Evolutionary conservation across 2,329 filamentous ascomycete genomes (phyloP).

Genomic region (Sporothrix variecibatus): DNA sequence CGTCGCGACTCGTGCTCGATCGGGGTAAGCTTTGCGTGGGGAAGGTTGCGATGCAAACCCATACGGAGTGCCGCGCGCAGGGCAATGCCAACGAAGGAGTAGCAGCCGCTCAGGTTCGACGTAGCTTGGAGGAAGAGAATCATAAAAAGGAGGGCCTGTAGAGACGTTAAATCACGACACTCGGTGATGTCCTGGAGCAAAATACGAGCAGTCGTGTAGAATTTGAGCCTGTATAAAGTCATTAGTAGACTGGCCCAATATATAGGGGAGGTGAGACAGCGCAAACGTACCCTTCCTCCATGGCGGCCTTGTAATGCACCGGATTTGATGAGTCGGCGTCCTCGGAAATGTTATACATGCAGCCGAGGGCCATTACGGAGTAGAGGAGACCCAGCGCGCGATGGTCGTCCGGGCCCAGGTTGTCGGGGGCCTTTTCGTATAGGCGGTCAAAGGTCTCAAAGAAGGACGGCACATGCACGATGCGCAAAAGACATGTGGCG

Average conservation of each 20-base stretch:
- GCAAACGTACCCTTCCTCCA: constrained; percentile 56
- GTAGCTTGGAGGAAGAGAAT: constrained; percentile 79
- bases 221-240: constrained; percentile 61
- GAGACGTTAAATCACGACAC: constrained; percentile 71
- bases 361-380: constrained; percentile 69
- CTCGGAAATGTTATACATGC: constrained; percentile 66
- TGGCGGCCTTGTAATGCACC: constrained; percentile 52
- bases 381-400: constrained; percentile 71
- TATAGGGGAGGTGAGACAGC: constrained; percentile 18
- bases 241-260: not conserved
- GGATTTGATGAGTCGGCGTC: constrained; percentile 50
- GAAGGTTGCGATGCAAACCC: constrained; percentile 73
- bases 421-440: constrained; percentile 68
- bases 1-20: constrained; percentile 66
- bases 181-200: constrained; percentile 67
- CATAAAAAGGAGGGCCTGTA: constrained; percentile 78
- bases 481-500: constrained; percentile 62
- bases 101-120: constrained; percentile 76
- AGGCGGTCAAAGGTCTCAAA: constrained; percentile 74
- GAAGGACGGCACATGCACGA: constrained; percentile 81
- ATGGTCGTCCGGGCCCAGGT: constrained; percentile 64
- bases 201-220: constrained; percentile 67
- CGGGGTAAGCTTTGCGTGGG: constrained; percentile 62
- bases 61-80: constrained; percentile 74
- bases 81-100: constrained; percentile 77